Base-by-base conservation (phyloP, 768 basidiomycete species). In the Lentinula aciculospora region DNA sequence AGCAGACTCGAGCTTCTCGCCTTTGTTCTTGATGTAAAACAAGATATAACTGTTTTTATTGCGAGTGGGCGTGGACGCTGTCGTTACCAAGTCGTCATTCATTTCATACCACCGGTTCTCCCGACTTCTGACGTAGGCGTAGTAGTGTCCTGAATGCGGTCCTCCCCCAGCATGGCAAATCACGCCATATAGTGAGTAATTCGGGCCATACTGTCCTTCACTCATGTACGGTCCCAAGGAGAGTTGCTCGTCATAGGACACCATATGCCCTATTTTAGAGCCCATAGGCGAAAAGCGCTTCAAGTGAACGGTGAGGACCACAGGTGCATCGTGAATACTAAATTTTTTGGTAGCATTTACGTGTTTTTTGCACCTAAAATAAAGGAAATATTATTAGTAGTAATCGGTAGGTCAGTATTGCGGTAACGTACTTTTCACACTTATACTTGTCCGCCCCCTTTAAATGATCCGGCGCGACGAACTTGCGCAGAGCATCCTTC, bases 131-230 rank as follows among this genome's bases (percentile, higher is more conserved):
- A 97, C 84, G 64, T 83, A 86, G 17, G 95, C 88, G 62, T 84
- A 93, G 72, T 99, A 99, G 71, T 99, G 97, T 3, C 97, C 97
- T 1, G 91, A 95, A 66, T 97, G 92, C 13, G 95, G 93, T 4
- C 94, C 94, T 40, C 84, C 79, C 53, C 97, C 97, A 10, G 90
- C 91, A 69, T 99, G 97, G 62, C 86, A 93, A 56, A 98, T 91
- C 60, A 98, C 84, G 29, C 90, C 95, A 68, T 94, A 97, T 2
- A 99, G 73, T 1, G 86, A 84, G 71, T 99, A 99, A 27, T 78
- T 74, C 4, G 90, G 89, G 1, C 87, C 87, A 63, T 80, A 83
- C 68, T 86, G 80, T 1, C 81, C 86, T 53, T 87, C 83, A 68
- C 93, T 92, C 90, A 98, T 95, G 70, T 81, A 88, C 0, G 84